A percentile compares a stretch with the other conserved stretches of the same genome.
These are phyloP conservation scores for Oryza meyeriana DNA, from an alignment of 176 grass and related monocot species.

Conservation along the genomic window DNA sequence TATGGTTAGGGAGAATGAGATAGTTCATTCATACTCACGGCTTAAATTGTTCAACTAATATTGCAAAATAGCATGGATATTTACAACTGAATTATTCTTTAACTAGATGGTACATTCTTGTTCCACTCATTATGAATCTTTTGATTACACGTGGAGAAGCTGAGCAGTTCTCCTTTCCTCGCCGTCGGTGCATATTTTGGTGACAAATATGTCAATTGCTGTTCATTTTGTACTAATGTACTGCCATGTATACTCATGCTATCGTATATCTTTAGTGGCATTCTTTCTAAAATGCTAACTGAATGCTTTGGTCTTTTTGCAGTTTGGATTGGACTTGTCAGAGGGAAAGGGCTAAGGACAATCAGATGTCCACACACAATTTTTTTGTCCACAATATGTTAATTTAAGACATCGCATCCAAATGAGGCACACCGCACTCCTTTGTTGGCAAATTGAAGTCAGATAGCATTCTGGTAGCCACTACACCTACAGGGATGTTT, in stretches of 20 bases:
- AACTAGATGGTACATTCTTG: neutral
- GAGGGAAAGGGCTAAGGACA: slow-evolving; percentile 11
- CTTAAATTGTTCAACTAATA: neutral
- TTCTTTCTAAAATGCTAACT: neutral
- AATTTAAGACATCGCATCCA: slow-evolving; percentile 26
- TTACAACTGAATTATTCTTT: neutral
- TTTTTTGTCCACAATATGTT: slow-evolving; percentile 17
- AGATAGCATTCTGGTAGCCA: slow-evolving; percentile 42
- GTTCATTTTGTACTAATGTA: neutral
- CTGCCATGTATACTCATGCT: neutral
- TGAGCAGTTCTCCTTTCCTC: neutral
- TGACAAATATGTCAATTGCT: neutral
- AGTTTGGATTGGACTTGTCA: slow-evolving; percentile 15
- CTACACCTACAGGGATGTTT: slow-evolving; percentile 58
- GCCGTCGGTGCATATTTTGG: neutral
- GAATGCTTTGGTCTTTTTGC: neutral
- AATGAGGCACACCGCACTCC: slow-evolving; percentile 22
- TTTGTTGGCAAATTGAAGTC: slow-evolving; percentile 27
- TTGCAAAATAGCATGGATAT: neutral
- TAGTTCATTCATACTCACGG: neutral
- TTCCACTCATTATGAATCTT: neutral
- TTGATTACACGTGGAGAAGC: neutral
- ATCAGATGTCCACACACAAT: neutral
- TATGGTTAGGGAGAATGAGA: neutral
- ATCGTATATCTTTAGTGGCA: neutral